Percentiles rank a stretch among this genome's conserved stretches.
Conservation (phyloP, 2,329 filamentous ascomycete genomes). For the Cladorrhinum sp. region DNA sequence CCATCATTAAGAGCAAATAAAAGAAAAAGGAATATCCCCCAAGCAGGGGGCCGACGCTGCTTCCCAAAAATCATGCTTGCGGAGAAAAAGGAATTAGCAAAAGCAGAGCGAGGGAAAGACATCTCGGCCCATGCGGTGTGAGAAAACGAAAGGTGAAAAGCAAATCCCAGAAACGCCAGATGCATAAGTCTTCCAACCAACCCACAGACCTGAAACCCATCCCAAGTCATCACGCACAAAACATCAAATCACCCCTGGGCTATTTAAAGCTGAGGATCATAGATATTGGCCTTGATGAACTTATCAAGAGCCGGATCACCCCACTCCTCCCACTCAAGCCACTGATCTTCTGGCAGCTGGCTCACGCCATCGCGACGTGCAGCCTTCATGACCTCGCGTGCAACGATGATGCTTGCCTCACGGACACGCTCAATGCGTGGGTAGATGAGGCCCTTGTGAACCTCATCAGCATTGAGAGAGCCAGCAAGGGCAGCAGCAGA, state of each 20-base stretch:
- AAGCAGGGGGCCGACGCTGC: not conserved
- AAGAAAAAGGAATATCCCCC: not conserved
- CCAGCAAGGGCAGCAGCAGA: slow-evolving; percentile 78
- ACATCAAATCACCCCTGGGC: not conserved
- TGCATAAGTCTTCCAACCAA: not conserved
- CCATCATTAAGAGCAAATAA: slow-evolving; percentile 4
- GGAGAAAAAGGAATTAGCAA: not conserved
- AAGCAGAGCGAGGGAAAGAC: not conserved
- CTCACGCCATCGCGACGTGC: slow-evolving; percentile 80
- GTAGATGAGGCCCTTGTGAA: slow-evolving; percentile 82
- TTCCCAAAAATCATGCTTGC: not conserved
- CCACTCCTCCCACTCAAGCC: slow-evolving; percentile 71
- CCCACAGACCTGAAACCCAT: not conserved
- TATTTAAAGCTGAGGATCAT: slow-evolving; percentile 47
- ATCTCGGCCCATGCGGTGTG: not conserved
- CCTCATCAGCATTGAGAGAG: slow-evolving; percentile 76
- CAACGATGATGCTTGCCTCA: slow-evolving; percentile 81
- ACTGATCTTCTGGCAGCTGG: slow-evolving; percentile 62
- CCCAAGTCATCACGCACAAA: not conserved
- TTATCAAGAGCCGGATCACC: slow-evolving; percentile 59
- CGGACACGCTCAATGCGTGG: slow-evolving; percentile 87
- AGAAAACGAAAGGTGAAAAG: not conserved
- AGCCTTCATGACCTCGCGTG: slow-evolving; percentile 88
- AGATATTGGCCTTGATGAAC: slow-evolving; percentile 59
- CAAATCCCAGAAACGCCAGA: not conserved